Evolutionary conservation across 208 protist species (phyloP), one percentile per base, ranked within the genome.

Genomic region (Crithidia thermophila): DNA sequence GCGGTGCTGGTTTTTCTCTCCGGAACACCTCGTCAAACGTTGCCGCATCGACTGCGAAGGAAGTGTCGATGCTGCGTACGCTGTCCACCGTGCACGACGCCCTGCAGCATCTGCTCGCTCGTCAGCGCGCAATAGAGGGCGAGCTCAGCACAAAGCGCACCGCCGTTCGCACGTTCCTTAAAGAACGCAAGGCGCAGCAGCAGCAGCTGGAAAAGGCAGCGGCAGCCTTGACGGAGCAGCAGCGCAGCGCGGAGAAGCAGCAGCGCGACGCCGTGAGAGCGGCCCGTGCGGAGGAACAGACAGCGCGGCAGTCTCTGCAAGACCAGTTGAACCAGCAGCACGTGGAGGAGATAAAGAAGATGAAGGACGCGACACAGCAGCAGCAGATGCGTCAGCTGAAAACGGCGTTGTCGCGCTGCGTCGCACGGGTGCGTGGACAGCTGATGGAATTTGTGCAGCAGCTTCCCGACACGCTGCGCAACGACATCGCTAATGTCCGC

Each of bases 111-210:
- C 36, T 66, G 8, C 56, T 57, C 42, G 11, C 31, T 4, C 37
- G 49, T 4, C 39, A 50, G 34, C 7, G 21, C 11, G 25, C 40
- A 2, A 39, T n/a, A 9, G 30, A 37, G 34, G 16, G 34, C 0
- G 69, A 68, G 28, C 45, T 75, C 0, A 18, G 27, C 16, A 60
- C 69, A 11, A 75, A 64, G 40, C 60, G 69, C 18, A 47, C 9
- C 13, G 69, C 69, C 18, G 69, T 75, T 3, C 60, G 69, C 40
- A 59, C 55, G 20, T 61, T 75, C 28, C 34, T 75, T 11, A 8
- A 37, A 20, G 69, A 69, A 20, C 53, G 69, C 20, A 75, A 76
- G 37, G 30, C 52, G 13, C 75, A 68, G 39, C 62, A 71, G n/a
- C 33, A n/a, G 11, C 56, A 69, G 18, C 43, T 69, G 21, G 49